Base-by-base conservation (phyloP, 768 basidiomycete genomes). In the Suillus paluster region DNA sequence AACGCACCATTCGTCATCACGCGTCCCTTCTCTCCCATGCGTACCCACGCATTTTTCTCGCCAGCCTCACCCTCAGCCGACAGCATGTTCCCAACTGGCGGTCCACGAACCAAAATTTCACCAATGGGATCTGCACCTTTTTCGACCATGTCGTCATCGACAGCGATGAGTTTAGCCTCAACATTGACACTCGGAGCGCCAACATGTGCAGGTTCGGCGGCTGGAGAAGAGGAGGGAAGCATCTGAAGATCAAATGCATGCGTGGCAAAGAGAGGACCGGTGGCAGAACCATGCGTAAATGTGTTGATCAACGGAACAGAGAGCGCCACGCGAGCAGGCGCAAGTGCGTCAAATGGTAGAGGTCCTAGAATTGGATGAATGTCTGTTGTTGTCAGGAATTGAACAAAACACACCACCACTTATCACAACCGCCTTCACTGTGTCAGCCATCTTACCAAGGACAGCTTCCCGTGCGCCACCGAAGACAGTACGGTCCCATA, bases 141-240 rank as follows among this genome's bases (percentile, higher is more conserved):
- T 70, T 92, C 92, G 9, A 93, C 79, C 11, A 75, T 73, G 1
- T 78, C 80, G 58, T 96, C 92, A 46, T 88, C 79, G 11, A 92
- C 84, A 0, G 82, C 87, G 0, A 82, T 70, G n/a, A 98, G 80
- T 71, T 94, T 90, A 6, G 84, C 87, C 73, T 97, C 96, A 0
- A 95, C 79, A 68, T 96, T 96, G 58, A 88, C 81, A n/a, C 87
- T 84, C 3, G 96, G 95, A 4, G 94, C 88, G 5, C 95, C 95
- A 14, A 85, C 84, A 62, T 85, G 84, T 15, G 81, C 78, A 10
- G 72, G 62, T 41, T 77, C 74, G 7, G 66, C 62, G 5, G 73
- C 66, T 23, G 73, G 71, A 5, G 73, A 67, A 21, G 73, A 72
- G 5, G 73, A 67, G 4, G 84, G 80, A 72, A 94, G 86, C 12